Base-by-base conservation (phyloP, 1,139 yeast genomes). In the Blastobotrys arbuscula region DNA sequence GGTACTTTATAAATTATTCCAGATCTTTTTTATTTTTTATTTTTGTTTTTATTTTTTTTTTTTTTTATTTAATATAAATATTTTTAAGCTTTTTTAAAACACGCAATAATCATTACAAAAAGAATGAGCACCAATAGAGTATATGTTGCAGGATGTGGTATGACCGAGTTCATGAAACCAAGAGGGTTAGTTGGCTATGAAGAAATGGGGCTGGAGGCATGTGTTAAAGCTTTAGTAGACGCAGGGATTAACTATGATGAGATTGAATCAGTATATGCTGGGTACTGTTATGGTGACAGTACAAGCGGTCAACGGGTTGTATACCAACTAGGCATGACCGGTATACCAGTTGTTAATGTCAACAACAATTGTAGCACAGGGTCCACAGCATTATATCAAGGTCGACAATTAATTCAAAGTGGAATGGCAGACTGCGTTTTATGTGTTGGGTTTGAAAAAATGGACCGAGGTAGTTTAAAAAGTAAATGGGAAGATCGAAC, bases 321-420 rank as follows among this genome's bases (percentile, higher is more conserved):
- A 39, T 62, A 62, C 50, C 66, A 62, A 48, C 59, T 62, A 18
- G 66, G 66, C 12, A 58, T 59, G 55, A 62, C 66, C 9, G 63
- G 63, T 15, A 59, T 62, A 39, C 66, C 66, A 7, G 52, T 62
- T 39, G 49, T 55, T 44, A 62, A 62, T 49, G 64, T 62, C 42
- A 62, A 62, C 59, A 62, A 62, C 52, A 62, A 62, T 47, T 62
- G 66, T 44, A 56, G 65, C 12, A 62, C 65, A 2, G 66, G 66
- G 5, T 62, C 65, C 28, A 58, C 65, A 1, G 65, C 64, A 2
- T 54, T 62, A 7, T 57, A 47, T 47, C 55, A 61, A 50, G 66
- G 58, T 36, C 52, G 60, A 13, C 56, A 55, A 40, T 50, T 60
- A 45, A 52, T 62, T 30, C 48, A 49, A 26, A 47, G 59, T n/a